These are phyloP conservation scores for Sophora flavescens DNA, from an alignment of 306 rosid genomes.

Conservation along the genomic window DNA sequence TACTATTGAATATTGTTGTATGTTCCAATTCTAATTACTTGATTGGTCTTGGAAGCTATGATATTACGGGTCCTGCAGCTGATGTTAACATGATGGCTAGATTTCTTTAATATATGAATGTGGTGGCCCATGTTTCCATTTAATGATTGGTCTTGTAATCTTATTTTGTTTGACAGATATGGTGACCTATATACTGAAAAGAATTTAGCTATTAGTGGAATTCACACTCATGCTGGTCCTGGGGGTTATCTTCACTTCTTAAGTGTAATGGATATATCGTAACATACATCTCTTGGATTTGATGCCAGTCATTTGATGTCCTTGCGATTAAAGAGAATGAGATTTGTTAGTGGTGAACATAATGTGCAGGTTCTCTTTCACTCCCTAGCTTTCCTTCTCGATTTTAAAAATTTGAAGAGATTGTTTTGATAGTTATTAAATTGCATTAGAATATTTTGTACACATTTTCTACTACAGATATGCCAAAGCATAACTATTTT, in stretches of 20 bases:
- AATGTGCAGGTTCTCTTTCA: too few species aligned
- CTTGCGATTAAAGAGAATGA: too few species aligned
- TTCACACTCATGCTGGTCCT: constrained; percentile 97
- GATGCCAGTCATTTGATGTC: too few species aligned
- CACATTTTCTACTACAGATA: too few species aligned
- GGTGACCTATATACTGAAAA: constrained; percentile 88
- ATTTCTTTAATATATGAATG: constrained; percentile 23
- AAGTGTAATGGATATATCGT: constrained; percentile 79
- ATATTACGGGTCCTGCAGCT: constrained; percentile 96
- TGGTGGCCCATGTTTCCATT: constrained; percentile 20
- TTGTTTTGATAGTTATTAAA: too few species aligned
- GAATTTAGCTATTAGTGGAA: constrained; percentile 96
- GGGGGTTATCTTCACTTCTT: constrained; percentile 82
- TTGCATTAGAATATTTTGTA: too few species aligned
- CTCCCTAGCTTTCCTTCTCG: too few species aligned
- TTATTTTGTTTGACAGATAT: constrained; percentile 67
- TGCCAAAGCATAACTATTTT: too few species aligned
- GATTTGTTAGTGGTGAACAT: too few species aligned
- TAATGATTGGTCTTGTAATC: constrained; percentile 23
- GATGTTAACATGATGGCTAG: constrained; percentile 96
- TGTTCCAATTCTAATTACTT: constrained; percentile 63
- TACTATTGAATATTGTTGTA: constrained; percentile 42
- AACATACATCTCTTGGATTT: constrained; percentile 85
- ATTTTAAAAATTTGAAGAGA: too few species aligned
- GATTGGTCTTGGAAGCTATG: constrained; percentile 94